A percentile compares a stretch with the other conserved stretches of the same genome.
These are phyloP conservation scores for Cyanodermella asteris DNA, from an alignment of 2,329 filamentous ascomycete genomes.

Conservation along the genomic window DNA sequence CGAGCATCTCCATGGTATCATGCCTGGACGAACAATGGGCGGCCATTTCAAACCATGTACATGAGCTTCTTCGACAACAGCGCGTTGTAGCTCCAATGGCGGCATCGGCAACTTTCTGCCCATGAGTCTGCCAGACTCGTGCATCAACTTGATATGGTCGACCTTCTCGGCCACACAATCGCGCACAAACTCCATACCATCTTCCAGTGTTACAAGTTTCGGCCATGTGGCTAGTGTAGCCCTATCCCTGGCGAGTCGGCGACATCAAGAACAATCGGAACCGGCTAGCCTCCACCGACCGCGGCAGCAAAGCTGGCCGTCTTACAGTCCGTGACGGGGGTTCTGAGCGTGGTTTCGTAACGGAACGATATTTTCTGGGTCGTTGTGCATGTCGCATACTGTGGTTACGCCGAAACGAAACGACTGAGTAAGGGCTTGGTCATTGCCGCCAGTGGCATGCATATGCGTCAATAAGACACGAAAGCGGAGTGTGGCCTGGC, in stretches of 20 bases:
- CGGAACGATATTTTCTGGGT: slow-evolving; percentile 14
- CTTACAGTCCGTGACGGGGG: slow-evolving; percentile 24
- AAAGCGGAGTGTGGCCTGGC: slow-evolving; percentile 25
- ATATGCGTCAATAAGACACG: slow-evolving; percentile 31
- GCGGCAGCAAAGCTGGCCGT: slow-evolving; percentile 25
- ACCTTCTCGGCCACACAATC: slow-evolving; percentile 18
- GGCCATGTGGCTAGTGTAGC: slow-evolving; percentile 24
- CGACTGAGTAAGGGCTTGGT: slow-evolving; percentile 17
- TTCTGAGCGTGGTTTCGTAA: slow-evolving; percentile 13
- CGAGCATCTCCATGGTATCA: slow-evolving; percentile 21
- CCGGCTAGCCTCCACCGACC: slow-evolving; percentile 28
- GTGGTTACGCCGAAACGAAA: slow-evolving; percentile 30
- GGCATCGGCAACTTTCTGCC: too few species aligned
- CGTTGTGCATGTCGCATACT: slow-evolving; percentile 28
- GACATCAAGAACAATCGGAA: slow-evolving; percentile 13
- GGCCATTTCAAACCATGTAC: slow-evolving; percentile 15
- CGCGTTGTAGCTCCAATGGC: slow-evolving; percentile 1
- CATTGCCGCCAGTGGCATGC: slow-evolving; percentile 21
- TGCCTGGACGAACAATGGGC: slow-evolving; percentile 18
- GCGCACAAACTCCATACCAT: slow-evolving; percentile 20
- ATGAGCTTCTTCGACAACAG: slow-evolving; percentile 10
- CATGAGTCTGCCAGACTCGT: too few species aligned
- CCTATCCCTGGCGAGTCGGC: slow-evolving; percentile 10
- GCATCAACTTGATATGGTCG: slow-evolving; percentile 30
- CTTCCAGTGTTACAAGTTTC: slow-evolving; percentile 17